Conservation (phyloP, 2,329 filamentous ascomycete species). For the Trichoderma gracile region DNA sequence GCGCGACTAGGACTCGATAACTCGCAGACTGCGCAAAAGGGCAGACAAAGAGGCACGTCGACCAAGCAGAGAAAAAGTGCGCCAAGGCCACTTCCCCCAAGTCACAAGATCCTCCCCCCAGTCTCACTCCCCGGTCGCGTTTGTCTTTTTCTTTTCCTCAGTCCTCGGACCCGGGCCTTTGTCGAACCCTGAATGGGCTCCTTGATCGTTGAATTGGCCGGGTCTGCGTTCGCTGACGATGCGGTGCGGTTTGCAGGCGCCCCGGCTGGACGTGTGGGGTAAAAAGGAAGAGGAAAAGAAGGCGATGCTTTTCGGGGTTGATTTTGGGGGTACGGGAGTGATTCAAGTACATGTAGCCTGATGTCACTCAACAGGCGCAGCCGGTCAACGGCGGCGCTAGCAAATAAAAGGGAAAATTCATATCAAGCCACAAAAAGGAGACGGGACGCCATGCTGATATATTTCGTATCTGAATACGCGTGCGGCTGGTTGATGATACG, state of each 20-base stretch:
- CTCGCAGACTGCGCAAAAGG: background rate
- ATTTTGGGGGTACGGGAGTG: background rate
- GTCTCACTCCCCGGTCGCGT: background rate
- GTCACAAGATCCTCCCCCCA: background rate
- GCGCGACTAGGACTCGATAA: background rate
- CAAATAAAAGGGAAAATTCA: background rate
- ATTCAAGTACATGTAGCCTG: background rate
- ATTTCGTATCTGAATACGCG: no score
- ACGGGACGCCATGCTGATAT: background rate
- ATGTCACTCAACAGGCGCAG: constrained; percentile 21
- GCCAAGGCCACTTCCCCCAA: background rate
- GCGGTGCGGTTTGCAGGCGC: constrained; percentile 3
- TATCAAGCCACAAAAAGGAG: background rate
- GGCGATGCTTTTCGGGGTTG: constrained; percentile 21
- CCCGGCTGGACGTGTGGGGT: constrained; percentile 22
- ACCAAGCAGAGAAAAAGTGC: background rate
- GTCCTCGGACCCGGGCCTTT: background rate
- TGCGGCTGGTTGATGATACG: no score
- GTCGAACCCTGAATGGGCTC: constrained; percentile 9
- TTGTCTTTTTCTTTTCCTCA: background rate
- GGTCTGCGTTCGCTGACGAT: constrained; percentile 5
- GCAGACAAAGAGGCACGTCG: background rate
- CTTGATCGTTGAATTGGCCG: constrained; percentile 1
- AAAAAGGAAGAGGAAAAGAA: constrained; percentile 4
- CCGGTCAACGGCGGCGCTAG: constrained; percentile 6